Percentiles rank a stretch among this genome's conserved stretches.
These are phyloP conservation scores for Parafenestella ontariensis DNA, from an alignment of 2,329 filamentous ascomycete genomes.

Conservation along the genomic window DNA sequence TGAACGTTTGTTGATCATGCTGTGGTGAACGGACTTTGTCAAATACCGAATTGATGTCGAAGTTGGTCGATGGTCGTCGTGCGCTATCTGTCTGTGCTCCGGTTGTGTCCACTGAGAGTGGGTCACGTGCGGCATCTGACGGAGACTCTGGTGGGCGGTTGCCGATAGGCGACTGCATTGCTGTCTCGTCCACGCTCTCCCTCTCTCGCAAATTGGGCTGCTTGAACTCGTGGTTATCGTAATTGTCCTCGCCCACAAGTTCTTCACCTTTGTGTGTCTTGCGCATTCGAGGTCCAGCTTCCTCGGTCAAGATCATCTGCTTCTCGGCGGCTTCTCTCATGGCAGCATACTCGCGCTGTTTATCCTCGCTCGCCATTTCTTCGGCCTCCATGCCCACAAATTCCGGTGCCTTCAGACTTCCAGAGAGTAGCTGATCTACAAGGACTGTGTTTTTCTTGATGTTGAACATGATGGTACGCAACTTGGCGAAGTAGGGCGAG, in stretches of 20 bases:
- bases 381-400: constrained; percentile 88
- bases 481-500: constrained; percentile 66
- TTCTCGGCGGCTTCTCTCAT: constrained; percentile 81
- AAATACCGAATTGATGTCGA: constrained; percentile 87
- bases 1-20: constrained; percentile 55
- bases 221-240: constrained; percentile 37
- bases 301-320: constrained; percentile 80
- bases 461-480: constrained; percentile 82
- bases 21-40: constrained; percentile 80
- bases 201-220: constrained; percentile 35
- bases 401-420: constrained; percentile 73
- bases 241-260: constrained; percentile 75
- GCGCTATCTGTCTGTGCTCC: constrained; percentile 32
- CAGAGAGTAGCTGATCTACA: constrained; percentile 75
- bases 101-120: constrained; percentile 47
- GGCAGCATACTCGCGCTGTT: constrained; percentile 77
- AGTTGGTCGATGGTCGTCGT: constrained; percentile 67
- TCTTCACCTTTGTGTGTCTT: constrained; percentile 97
- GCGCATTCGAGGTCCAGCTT: constrained; percentile 75
- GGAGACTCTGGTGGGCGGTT: constrained; percentile 29
- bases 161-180: constrained; percentile 21
- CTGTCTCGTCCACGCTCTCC: constrained; percentile 34
- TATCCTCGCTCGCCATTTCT: constrained; percentile 90
- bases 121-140: constrained; percentile 20
- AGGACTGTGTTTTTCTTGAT: constrained; percentile 87